Evolutionary conservation across 2,329 filamentous ascomycete genomes (phyloP).

Genomic region (Penicillium sp.): DNA sequence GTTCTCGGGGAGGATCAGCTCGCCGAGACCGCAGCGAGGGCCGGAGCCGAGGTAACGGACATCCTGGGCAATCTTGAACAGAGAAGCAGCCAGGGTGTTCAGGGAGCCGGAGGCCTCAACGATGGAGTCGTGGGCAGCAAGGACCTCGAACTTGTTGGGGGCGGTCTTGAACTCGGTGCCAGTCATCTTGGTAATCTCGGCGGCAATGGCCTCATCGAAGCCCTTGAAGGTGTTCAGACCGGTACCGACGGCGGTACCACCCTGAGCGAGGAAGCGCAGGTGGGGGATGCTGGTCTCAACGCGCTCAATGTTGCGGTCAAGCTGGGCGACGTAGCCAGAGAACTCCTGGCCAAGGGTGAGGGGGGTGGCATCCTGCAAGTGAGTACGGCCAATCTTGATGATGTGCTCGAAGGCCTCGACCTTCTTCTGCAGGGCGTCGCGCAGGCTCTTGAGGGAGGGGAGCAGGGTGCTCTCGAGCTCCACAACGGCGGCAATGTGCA

Average conservation of each 20-base stretch:
- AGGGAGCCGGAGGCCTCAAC: slow-evolving; percentile 91
- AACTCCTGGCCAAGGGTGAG: slow-evolving; percentile 96
- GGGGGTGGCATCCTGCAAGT: slow-evolving; percentile 95
- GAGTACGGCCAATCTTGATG: slow-evolving; percentile 98
- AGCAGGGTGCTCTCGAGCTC: slow-evolving; percentile 85
- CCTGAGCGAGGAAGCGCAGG: slow-evolving; percentile 84
- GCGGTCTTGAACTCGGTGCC: slow-evolving; percentile 92
- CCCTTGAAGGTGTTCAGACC: slow-evolving; percentile 97
- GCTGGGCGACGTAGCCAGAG: slow-evolving; percentile 93
- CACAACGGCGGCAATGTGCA: slow-evolving; percentile 97
- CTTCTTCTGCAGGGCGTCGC: slow-evolving; percentile 82
- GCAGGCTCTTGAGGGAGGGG: slow-evolving; percentile 77
- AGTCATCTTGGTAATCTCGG: slow-evolving; percentile 88
- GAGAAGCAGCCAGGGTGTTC: slow-evolving; percentile 86
- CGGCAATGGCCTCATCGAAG: slow-evolving; percentile 89
- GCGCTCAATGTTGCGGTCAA: slow-evolving; percentile 85
- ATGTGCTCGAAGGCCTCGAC: slow-evolving; percentile 86
- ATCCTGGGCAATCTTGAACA: slow-evolving; percentile 98
- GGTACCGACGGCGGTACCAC: slow-evolving; percentile 94
- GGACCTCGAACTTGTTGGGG: slow-evolving; percentile 97
- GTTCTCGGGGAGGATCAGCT: slow-evolving; percentile 92
- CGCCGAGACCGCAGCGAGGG: slow-evolving; percentile 90
- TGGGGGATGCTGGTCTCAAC: slow-evolving; percentile 80
- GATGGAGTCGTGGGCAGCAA: slow-evolving; percentile 92
- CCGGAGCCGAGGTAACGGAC: slow-evolving; percentile 96